Evolutionary conservation across 2,329 filamentous ascomycete genomes (phyloP), one percentile per base, ranked within the genome.

Genomic region (Cladophialophora immunda): DNA sequence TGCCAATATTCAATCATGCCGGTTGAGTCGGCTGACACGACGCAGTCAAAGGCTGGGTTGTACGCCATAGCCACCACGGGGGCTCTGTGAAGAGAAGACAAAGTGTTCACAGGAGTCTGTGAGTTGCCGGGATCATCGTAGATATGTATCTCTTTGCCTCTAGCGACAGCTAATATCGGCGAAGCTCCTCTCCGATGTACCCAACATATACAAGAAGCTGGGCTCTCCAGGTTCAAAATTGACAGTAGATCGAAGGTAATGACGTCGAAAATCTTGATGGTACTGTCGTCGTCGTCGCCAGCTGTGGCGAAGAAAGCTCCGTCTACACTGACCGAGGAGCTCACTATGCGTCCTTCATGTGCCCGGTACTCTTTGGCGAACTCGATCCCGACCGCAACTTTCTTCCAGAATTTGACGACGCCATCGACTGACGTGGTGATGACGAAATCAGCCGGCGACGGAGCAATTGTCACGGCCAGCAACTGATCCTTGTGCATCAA

Each of bases 351-450:
- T 59, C 92, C 92, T 65, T 87, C 85, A 80, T 99, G 96, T 7
- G 95, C 94, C 76, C 90, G 90, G 82, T 97, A 99, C 81, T 99
- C 94, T 81, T 99, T 99, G 61, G 98, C 94, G 76, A 99, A 99
- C 81, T 99, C 96, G 66, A 99, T 92, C 0, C 92, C 92, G 36
- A 92, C 89, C 1, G 88, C 90, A 70, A 92, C 87, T 82, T 99
- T 99, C 82, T 99, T 99, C 95, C 95, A 99, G 78, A 99, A 99
- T 79, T 99, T 99, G 73, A 98, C 94, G 0, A 94, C 91, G n/a
- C 96, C 96, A 76, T 99, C 95, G 52, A 92, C 82, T 0, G 95
- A 98, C 68, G 92, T 92, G 0, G 95, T 99, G 69, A 99, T 95
- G 41, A 99, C 84, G 76, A 99, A 99, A 73, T 98, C 95, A 67